Conservation (phyloP, 352 stramenopile species). For the Globisporangium acanthophoron region DNA sequence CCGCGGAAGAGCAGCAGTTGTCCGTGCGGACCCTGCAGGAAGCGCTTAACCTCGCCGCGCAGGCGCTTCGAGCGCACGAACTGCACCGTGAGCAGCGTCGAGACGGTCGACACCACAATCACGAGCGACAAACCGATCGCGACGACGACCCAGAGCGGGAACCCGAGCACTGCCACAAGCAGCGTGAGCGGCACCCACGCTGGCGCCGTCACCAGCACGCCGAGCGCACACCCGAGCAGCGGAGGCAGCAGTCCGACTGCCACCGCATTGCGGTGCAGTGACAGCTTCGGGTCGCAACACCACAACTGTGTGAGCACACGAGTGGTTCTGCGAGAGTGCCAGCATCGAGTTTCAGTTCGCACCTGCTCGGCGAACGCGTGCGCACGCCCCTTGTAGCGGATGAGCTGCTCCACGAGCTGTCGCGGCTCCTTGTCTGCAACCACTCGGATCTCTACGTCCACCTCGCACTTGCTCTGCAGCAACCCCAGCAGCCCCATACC, state of each 20-base stretch:
- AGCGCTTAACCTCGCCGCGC: constrained; percentile 32
- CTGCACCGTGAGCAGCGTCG: constrained; percentile 41
- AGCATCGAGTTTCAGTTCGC: background rate
- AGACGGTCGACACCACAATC: constrained; percentile 41
- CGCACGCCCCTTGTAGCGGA: constrained; percentile 35
- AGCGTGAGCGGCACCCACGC: constrained; percentile 57
- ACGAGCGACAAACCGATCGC: constrained; percentile 35
- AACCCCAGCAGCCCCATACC: background rate
- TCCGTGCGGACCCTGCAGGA: constrained; percentile 45
- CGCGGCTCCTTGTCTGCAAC: constrained; percentile 41
- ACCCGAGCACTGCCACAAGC: constrained; percentile 46
- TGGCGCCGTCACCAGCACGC: constrained; percentile 38
- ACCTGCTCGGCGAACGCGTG: constrained; percentile 38
- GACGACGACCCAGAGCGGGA: constrained; percentile 56
- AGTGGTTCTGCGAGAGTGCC: too few species aligned
- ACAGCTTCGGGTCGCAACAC: constrained; percentile 22
- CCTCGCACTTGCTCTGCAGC: constrained; percentile 20
- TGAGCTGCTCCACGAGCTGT: constrained; percentile 28
- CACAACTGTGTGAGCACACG: too few species aligned
- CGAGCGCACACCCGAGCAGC: constrained; percentile 34
- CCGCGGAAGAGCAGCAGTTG: constrained; percentile 61
- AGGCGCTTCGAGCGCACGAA: constrained; percentile 42
- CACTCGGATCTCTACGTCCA: constrained; percentile 31
- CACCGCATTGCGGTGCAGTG: constrained; percentile 54
- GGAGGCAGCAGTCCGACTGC: constrained; percentile 41